Evolutionary conservation across 192 early-diverging fungal species (phyloP).

Genomic region (Linnemannia hyalina): DNA sequence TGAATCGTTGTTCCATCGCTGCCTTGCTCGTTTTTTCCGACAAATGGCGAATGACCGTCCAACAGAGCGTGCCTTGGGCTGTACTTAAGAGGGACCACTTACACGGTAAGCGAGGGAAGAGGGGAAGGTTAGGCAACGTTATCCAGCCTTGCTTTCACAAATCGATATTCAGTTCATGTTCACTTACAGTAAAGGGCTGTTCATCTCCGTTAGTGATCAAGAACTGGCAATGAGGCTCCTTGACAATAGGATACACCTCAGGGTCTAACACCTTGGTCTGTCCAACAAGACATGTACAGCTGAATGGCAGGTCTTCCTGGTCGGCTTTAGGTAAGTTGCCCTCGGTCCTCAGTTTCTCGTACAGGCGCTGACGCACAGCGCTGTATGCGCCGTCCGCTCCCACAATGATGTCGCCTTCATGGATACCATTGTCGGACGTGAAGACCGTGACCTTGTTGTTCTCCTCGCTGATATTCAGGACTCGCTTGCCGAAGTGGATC

Average conservation of each 20-base stretch:
- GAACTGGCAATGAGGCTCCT: not conserved
- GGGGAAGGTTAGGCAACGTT: too few species aligned
- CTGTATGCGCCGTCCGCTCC: conserved; percentile 21
- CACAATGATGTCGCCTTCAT: conserved; percentile 13
- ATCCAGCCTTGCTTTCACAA: too few species aligned
- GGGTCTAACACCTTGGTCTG: conserved; percentile 16
- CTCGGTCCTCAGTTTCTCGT: not conserved
- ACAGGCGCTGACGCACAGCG: conserved; percentile 1
- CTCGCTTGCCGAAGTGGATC: not conserved
- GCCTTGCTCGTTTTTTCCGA: not conserved
- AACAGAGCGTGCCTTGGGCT: conserved; percentile 3
- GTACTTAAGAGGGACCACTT: conserved; percentile 18
- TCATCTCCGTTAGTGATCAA: not conserved
- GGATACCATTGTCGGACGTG: not conserved
- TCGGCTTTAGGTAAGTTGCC: not conserved
- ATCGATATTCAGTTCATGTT: too few species aligned
- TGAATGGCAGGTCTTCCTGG: not conserved
- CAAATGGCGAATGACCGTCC: conserved; percentile 19
- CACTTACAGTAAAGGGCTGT: conserved; percentile 18
- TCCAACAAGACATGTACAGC: conserved; percentile 9
- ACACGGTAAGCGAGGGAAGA: too few species aligned
- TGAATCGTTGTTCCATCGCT: not conserved
- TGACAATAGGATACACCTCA: not conserved
- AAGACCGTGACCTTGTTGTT: not conserved
- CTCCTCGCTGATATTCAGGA: not conserved